These are phyloP conservation scores for Ceratocystis cubensis DNA, from an alignment of 2,329 filamentous ascomycete genomes.

Conservation along the genomic window DNA sequence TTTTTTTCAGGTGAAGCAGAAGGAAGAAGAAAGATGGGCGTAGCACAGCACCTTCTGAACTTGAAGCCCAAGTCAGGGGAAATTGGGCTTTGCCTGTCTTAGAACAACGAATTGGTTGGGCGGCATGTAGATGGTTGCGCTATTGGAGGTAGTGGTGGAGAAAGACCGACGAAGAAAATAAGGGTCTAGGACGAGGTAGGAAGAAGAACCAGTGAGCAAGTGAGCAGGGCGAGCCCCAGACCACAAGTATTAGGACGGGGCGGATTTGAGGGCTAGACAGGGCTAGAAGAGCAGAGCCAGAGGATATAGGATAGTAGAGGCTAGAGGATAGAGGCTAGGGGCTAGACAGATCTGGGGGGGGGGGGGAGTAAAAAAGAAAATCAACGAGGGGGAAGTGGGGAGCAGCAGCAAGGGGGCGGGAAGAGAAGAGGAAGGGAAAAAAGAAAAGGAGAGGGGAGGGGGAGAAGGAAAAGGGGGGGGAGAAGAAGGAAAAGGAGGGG, in stretches of 20 bases:
- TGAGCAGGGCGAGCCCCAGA: not conserved
- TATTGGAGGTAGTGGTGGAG: not conserved
- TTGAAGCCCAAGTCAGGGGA: not conserved
- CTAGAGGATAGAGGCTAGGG: not conserved
- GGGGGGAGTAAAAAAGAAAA: not conserved
- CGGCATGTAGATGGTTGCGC: slow-evolving; percentile 3
- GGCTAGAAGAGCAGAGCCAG: not conserved
- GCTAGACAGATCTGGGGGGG: not conserved
- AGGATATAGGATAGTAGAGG: not conserved
- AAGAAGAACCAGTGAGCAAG: not conserved
- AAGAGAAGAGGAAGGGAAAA: not conserved
- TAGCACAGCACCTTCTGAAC: not conserved
- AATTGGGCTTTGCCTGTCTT: not conserved
- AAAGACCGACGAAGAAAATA: not conserved
- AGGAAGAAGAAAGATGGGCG: not conserved
- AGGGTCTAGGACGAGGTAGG: not conserved
- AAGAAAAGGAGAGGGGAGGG: no score
- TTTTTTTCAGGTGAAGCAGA: not conserved
- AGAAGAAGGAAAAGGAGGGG: not conserved
- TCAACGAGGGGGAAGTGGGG: not conserved
- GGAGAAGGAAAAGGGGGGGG: no score
- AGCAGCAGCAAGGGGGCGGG: not conserved
- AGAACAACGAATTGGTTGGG: not conserved
- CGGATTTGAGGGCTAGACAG: not conserved
- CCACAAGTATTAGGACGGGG: not conserved